Base-by-base conservation (phyloP, 345 rosid genomes). In the Noccaea bulbosa region DNA sequence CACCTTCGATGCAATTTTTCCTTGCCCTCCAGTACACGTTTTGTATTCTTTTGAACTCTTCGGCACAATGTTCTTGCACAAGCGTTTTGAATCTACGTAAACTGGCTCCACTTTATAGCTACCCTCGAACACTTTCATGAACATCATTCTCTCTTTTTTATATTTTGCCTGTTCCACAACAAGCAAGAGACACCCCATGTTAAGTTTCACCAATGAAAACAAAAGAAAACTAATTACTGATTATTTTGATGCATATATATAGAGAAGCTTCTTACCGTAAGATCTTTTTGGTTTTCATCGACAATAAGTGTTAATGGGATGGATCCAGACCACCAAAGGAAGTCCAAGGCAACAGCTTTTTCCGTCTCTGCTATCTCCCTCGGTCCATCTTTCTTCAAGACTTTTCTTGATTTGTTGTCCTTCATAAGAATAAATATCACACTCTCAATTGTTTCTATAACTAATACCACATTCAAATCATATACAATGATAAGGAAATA, bases 111-210 rank as follows among this genome's bases (percentile, higher is more conserved):
- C 77, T 59, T 69, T 80, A 91, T 89, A 91, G 61, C 73, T 71
- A 14, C 93, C 95, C 80, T 87, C 96, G 2, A 87, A 87, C 75
- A 35, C 75, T 63, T 89, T 69, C 91, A 91, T 89, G 64, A 87
- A 86, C 51, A 87, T 89, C 0, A 83, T 77, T 73, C 82, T 84
- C 58, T 82, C 5, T 78, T 86, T 87, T 73, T 51, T 79, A 83
- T 85, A 89, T 40, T 81, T 79, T 90, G 82, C 82, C 97, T 91
- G 12, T 39, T 22, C 9, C 43, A 10, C 12, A 11, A 20, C 11
- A 16, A 34, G 24, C 37, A 50, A 38, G 10, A 38, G 6, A 48
- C 8, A 50, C 38, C 7, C 15, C 20, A 2, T 22, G n/a, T 49
- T 5, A 35, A 0, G 5, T 20, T 27, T 30, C 3, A 33, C 30